These are phyloP conservation scores for Phyllosticta paracitricarpa DNA, from an alignment of 2,329 filamentous ascomycete species.

Conservation along the genomic window DNA sequence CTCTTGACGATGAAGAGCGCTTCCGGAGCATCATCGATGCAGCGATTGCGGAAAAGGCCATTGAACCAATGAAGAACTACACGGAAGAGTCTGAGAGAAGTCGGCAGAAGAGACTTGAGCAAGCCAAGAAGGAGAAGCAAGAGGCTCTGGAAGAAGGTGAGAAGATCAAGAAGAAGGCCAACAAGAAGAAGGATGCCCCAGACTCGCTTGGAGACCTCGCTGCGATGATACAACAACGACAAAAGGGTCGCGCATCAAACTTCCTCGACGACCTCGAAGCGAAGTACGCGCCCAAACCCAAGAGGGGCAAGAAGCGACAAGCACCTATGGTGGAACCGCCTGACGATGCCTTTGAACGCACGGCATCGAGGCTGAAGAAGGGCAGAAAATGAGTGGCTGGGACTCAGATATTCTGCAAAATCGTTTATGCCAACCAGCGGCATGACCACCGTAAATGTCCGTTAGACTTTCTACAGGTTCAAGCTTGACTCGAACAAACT, in stretches of 20 bases:
- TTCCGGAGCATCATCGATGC: conserved; percentile 73
- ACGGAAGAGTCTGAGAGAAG: conserved; percentile 47
- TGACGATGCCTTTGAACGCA: conserved; percentile 50
- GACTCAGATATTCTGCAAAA: background rate
- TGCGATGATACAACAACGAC: conserved; percentile 28
- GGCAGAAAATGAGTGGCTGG: conserved; percentile 7
- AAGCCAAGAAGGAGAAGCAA: conserved; percentile 55
- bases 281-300: conserved; percentile 26
- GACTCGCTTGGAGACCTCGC: conserved; percentile 23
- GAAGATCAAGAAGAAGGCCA: conserved; percentile 50
- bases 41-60: conserved; percentile 62
- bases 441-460: background rate
- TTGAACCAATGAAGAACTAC: conserved; percentile 59
- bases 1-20: conserved; percentile 73
- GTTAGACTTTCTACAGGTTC: background rate
- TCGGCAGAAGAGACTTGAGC: conserved; percentile 46
- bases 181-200: conserved; percentile 21
- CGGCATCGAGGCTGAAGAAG: conserved; percentile 19
- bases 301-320: conserved; percentile 38
- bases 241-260: conserved; percentile 23
- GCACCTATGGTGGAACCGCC: conserved; percentile 43
- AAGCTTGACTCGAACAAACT: background rate
- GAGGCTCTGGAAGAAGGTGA: conserved; percentile 54
- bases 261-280: conserved; percentile 27
- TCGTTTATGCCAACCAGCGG: background rate